A percentile compares a stretch with the other conserved stretches of the same genome.
These are phyloP conservation scores for Wolfiporia cocos DNA, from an alignment of 1,284 basidiomycete genomes.

Conservation along the genomic window DNA sequence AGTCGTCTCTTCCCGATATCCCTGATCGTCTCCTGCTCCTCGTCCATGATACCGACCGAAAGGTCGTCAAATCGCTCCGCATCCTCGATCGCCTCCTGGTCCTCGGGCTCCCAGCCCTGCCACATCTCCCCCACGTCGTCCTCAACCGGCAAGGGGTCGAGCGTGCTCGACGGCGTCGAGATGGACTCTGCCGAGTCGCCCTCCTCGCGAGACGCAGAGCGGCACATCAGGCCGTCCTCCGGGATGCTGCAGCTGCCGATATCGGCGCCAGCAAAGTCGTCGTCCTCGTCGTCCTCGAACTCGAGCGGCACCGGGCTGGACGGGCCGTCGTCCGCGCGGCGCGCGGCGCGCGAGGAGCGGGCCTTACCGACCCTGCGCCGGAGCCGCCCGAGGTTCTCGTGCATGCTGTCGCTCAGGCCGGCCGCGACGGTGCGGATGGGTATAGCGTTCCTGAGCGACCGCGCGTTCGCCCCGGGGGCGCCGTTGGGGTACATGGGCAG, in stretches of 20 bases:
- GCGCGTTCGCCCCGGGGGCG: slow-evolving; percentile 32
- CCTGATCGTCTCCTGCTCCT: slow-evolving; percentile 33
- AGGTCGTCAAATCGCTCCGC: slow-evolving; percentile 62
- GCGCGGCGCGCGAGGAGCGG: slow-evolving; percentile 28
- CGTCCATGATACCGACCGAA: slow-evolving; percentile 56
- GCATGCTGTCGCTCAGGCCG: slow-evolving; percentile 51
- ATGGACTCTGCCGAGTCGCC: slow-evolving; percentile 20
- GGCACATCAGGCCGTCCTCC: slow-evolving; percentile 18
- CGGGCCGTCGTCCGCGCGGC: slow-evolving; percentile 11
- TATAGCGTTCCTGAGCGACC: slow-evolving; percentile 44
- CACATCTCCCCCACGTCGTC: slow-evolving; percentile 33
- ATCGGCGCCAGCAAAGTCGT: slow-evolving; percentile 39
- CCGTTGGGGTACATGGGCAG: slow-evolving; percentile 81
- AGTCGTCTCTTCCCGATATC: slow-evolving; percentile 9
- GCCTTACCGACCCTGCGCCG: slow-evolving; percentile 47
- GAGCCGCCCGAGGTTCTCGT: slow-evolving; percentile 47
- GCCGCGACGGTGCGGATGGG: slow-evolving; percentile 48
- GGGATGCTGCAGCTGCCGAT: slow-evolving; percentile 5
- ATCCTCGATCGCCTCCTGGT: slow-evolving; percentile 53
- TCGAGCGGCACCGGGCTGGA: slow-evolving; percentile 45
- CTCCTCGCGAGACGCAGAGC: slow-evolving; percentile 25
- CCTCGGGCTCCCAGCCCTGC: slow-evolving; percentile 47
- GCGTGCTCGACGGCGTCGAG: slow-evolving; percentile 34
- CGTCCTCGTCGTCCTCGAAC: slow-evolving; percentile 72
- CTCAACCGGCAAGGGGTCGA: slow-evolving; percentile 24